Base-by-base conservation (phyloP, 2,329 filamentous ascomycete genomes). In the Nemania abortiva region DNA sequence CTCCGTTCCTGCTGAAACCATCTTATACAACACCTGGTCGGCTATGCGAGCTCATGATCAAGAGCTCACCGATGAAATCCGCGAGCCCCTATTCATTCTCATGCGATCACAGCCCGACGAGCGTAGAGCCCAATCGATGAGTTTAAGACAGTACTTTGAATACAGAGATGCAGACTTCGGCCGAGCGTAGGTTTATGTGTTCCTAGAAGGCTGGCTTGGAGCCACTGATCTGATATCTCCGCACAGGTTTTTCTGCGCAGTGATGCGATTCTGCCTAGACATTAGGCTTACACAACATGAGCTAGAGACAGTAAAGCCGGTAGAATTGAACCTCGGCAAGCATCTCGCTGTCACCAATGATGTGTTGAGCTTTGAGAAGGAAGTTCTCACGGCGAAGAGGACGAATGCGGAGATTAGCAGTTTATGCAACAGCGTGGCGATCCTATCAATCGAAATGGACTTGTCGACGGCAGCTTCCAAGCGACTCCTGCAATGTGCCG, bases 281-380 rank as follows among this genome's bases (percentile, higher is more conserved):
- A 53, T 66, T 13, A 18, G 2, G 6, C 47, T 66, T 39, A 31
- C 11, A 1, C 13, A 18, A 6, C 37, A 39, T 1, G 64, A 61
- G 13, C 52, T 62, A 3, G 57, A 24, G 2, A 11, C 20, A 2
- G 64, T 61, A 7, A 15, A 54, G 1, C 57, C 56, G 2, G 50
- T 50, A 22, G 57, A 66, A 15, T 34, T 42, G 11, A 66, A 54
- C 5, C 24, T 15, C 1, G 47, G 47, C 15, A 49, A 37, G 24
- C 64, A 62, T 3, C 42, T 66, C 27, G n/a, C 15, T 11, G 52
- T 61, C 13, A 24, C 61, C 13, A 62, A 66, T 20, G 64, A 66
- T 18, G 62, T 62, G 37, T 62, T 57, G 57, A 66, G 57, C 52
- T 61, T 31, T 7, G 57, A 66, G 15, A 66, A 62, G 39, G 64